phyloP scores from a whole-genome alignment of 345 rosid genomes.

The Geranium rotundifolium region DNA sequence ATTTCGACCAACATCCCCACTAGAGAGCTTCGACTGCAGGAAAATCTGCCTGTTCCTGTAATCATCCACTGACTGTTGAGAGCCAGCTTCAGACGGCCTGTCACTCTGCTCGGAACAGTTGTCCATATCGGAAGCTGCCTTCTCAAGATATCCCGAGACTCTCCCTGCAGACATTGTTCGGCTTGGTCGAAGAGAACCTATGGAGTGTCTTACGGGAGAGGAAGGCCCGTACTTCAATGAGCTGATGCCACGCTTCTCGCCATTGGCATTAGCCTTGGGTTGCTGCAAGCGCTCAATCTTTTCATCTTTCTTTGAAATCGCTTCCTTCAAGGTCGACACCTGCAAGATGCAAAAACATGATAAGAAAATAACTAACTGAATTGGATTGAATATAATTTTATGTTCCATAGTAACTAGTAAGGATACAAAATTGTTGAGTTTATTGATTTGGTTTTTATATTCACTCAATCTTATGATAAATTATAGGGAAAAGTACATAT shows the following conservation, averaged over 20 bases:
- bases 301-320: constrained; percentile 60
- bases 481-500: too few relatives aligned
- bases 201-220: constrained; percentile 61
- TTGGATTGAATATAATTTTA: not conserved
- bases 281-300: constrained; percentile 60
- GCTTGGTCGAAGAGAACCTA: constrained; percentile 31
- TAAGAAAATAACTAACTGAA: constrained; percentile 6
- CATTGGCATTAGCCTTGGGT: constrained; percentile 31
- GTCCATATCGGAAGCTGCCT: constrained; percentile 50
- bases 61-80: constrained; percentile 47
- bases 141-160: constrained; percentile 28
- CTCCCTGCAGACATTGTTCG: constrained; percentile 25
- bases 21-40: constrained; percentile 28
- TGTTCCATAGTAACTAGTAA: too few relatives aligned
- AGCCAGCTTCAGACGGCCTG: constrained; percentile 61
- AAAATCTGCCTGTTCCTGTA: constrained; percentile 22
- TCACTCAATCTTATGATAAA: too few relatives aligned
- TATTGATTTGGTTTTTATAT: not conserved
- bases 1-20: constrained; percentile 20
- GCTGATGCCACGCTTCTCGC: constrained; percentile 32
- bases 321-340: constrained; percentile 72
- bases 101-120: constrained; percentile 50
- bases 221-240: constrained; percentile 40
- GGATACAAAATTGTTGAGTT: not conserved
- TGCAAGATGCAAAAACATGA: constrained; percentile 15